These are phyloP conservation scores for Schizochytrium sp. DNA, from an alignment of 108 stramenopile genomes.

Conservation along the genomic window DNA sequence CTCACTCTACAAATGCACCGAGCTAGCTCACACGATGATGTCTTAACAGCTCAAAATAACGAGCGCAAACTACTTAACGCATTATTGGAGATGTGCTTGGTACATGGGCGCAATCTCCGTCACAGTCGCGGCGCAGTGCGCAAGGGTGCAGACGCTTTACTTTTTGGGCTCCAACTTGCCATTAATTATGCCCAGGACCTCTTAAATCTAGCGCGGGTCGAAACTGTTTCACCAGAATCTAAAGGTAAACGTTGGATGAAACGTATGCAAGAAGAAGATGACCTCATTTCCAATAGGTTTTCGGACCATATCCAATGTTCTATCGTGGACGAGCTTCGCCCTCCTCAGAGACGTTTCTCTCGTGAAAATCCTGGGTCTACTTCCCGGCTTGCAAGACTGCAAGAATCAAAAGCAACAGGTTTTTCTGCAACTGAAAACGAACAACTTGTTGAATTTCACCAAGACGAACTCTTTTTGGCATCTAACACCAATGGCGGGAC, in stretches of 20 bases:
- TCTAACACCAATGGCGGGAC: no score
- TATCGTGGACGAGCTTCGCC: neutral
- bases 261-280: neutral
- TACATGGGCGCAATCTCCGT: neutral
- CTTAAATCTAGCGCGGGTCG: neutral
- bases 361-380: neutral
- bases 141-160: neutral
- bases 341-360: neutral
- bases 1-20: neutral
- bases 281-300: neutral
- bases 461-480: no score
- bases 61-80: constrained; percentile 30
- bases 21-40: neutral
- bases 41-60: neutral
- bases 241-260: no score
- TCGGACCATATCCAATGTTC: neutral
- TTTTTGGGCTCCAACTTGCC: constrained; percentile 12
- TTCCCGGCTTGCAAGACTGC: neutral
- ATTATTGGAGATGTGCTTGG: neutral
- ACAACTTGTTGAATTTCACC: no score
- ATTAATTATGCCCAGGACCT: neutral
- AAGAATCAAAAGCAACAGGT: no score
- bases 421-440: no score
- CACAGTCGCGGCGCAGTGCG: neutral
- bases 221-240: neutral